Evolutionary conservation across 108 stramenopile genomes (phyloP), one percentile per base, ranked within the genome.

Genomic region (Epithemia pelagica): DNA sequence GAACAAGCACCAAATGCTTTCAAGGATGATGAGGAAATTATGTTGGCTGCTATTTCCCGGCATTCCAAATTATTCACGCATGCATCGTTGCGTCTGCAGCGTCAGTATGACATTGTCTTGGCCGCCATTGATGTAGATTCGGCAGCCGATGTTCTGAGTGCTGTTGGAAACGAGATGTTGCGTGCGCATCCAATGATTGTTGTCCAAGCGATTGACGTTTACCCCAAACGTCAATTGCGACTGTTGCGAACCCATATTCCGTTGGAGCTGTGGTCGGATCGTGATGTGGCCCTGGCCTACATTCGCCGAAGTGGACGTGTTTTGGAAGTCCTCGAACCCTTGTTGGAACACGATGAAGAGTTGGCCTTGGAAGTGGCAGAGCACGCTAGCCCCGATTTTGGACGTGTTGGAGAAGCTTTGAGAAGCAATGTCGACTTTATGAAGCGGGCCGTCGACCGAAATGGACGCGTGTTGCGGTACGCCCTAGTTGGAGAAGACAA

Each of bases 301-400:
- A 75, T 78, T 30, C 59, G 64, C 20, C 62, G 68, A 19, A 58
- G 68, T 8, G 59, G 64, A 30, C 59, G 30, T 10, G 51, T 78
- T 2, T 51, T 69, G 19, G 51, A 62, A 22, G 24, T 30, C 20
- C 65, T 78, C 63, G 71, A 61, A 62, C 65, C 28, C 20, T 5
- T 64, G 54, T 23, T 74, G 31, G 18, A 66, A 23, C n/a, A n/a
- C 0, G 72, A 78, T 60, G 23, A 54, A 27, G 55, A 62, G 29
- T 28, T 78, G 64, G 67, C 72, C 19, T 62, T 78, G 64, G 63
- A 56, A 23, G 59, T 78, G 8, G 77, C 77, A 1, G 54, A 73
- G 30, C 56, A 69, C 65, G 69, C 64, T 30, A 61, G 72, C 64
- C 28, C 59, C 30, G 61, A 78, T 30, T 66, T 73, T 31, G 29